A percentile compares a stretch with the other conserved stretches of the same genome.
These are phyloP conservation scores for Scheffersomyces titani DNA, from an alignment of 1,139 yeast genomes.

Conservation along the genomic window DNA sequence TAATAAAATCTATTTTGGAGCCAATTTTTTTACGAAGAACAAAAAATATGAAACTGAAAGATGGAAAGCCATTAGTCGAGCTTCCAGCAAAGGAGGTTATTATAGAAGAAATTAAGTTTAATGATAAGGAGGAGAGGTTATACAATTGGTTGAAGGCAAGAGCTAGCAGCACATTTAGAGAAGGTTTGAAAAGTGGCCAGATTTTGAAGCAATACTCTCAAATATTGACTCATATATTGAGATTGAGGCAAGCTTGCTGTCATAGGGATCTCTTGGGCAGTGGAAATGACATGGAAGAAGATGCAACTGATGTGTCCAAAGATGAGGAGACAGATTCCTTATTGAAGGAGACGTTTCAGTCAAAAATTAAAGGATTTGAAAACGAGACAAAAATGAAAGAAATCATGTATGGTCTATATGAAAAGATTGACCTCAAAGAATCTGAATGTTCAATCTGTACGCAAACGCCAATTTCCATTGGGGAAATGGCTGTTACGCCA, in stretches of 20 bases:
- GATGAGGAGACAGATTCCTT: constrained; percentile 6
- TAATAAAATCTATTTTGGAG: constrained; percentile 80
- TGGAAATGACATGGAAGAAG: constrained; percentile 41
- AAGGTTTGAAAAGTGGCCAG: constrained; percentile 66
- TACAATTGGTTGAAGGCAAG: constrained; percentile 71
- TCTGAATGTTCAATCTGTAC: constrained; percentile 88
- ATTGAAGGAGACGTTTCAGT: constrained; percentile 10
- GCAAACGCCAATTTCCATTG: constrained; percentile 54
- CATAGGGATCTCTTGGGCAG: constrained; percentile 67
- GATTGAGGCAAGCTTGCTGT: constrained; percentile 88
- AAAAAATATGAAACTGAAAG: constrained; percentile 72
- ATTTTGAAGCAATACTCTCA: constrained; percentile 75
- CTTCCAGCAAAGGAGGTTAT: constrained; percentile 76
- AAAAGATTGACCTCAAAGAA: constrained; percentile 33
- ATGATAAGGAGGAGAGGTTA: constrained; percentile 62
- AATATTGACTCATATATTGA: constrained; percentile 77
- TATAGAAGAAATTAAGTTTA: constrained; percentile 67
- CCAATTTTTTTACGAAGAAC: constrained; percentile 86
- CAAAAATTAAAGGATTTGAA: constrained; percentile 26
- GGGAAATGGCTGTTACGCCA: constrained; percentile 65
- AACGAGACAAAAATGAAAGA: constrained; percentile 33
- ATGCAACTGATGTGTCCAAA: constrained; percentile 18
- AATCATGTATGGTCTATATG: constrained; percentile 27
- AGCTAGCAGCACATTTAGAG: constrained; percentile 68
- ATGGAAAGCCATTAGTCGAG: constrained; percentile 75